A percentile compares a stretch with the other conserved stretches of the same genome.
Evolutionary conservation across 2,329 filamentous ascomycete genomes (phyloP).

Genomic region (Colletotrichum costaricense): DNA sequence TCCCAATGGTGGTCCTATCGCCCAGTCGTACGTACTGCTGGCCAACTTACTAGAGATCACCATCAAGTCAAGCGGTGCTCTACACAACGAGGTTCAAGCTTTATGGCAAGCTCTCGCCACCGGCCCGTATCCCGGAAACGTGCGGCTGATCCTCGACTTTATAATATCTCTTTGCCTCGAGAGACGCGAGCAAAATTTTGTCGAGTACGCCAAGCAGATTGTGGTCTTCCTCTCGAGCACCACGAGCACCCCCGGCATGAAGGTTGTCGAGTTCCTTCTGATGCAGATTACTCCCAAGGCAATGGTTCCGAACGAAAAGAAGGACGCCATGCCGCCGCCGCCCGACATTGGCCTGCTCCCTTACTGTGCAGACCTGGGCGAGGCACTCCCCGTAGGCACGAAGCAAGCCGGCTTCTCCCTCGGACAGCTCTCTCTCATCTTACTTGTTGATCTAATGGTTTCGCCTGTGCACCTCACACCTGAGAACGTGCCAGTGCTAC

Average conservation of each 20-base stretch:
- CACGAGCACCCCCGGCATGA: constrained; percentile 77
- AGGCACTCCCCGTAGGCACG: constrained; percentile 86
- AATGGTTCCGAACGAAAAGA: constrained; percentile 95
- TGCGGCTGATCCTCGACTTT: constrained; percentile 93
- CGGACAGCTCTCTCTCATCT: constrained; percentile 90
- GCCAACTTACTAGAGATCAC: constrained; percentile 97
- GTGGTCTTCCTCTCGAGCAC: constrained; percentile 95
- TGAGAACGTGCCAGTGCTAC: constrained; percentile 84
- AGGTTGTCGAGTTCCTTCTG: constrained; percentile 93
- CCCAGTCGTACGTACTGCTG: constrained; percentile 92
- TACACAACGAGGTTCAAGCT: constrained; percentile 97
- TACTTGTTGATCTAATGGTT: constrained; percentile 96
- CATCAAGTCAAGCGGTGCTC: constrained; percentile 85
- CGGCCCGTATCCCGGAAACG: constrained; percentile 91
- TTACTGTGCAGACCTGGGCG: constrained; percentile 87
- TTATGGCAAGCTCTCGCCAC: constrained; percentile 97
- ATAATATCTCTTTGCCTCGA: constrained; percentile 95
- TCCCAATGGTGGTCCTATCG: constrained; percentile 89
- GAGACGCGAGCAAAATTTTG: constrained; percentile 95
- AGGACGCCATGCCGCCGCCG: constrained; percentile 74
- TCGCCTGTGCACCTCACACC: constrained; percentile 83
- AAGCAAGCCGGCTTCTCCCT: constrained; percentile 93
- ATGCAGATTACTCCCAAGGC: constrained; percentile 92
- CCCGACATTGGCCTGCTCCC: constrained; percentile 81
- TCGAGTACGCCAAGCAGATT: constrained; percentile 97